Percentiles rank a stretch among this genome's conserved stretches.
These are phyloP conservation scores for Exsudoporus floridanus DNA, from an alignment of 1,284 basidiomycete species.

Conservation along the genomic window DNA sequence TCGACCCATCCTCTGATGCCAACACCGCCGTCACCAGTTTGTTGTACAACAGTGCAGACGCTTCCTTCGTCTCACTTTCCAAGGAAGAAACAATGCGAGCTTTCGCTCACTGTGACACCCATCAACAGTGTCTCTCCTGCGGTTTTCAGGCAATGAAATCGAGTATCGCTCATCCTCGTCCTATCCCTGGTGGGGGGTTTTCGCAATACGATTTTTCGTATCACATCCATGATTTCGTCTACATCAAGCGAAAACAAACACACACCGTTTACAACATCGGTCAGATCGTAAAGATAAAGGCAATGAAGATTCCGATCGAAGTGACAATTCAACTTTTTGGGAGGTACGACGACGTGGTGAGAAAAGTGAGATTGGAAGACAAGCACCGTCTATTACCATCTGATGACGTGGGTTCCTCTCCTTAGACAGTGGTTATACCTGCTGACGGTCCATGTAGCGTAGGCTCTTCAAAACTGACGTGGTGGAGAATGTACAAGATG, in stretches of 20 bases:
- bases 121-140: constrained; percentile 50
- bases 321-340: constrained; percentile 44
- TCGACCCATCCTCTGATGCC: background rate
- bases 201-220: constrained; percentile 43
- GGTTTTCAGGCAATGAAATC: constrained; percentile 34
- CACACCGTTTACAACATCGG: constrained; percentile 48
- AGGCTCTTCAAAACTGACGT: constrained; percentile 43
- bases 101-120: constrained; percentile 32
- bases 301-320: constrained; percentile 23
- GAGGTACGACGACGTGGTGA: constrained; percentile 42
- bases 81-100: constrained; percentile 33
- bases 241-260: constrained; percentile 38
- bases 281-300: constrained; percentile 48
- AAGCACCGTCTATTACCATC: constrained; percentile 11
- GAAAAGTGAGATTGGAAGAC: constrained; percentile 15
- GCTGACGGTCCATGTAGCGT: constrained; percentile 38
- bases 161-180: constrained; percentile 21
- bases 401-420: constrained; percentile 35
- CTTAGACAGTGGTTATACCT: background rate
- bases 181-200: constrained; percentile 36
- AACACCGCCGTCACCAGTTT: constrained; percentile 33
- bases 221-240: constrained; percentile 60
- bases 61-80: constrained; percentile 46
- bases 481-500: constrained; percentile 30
- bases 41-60: constrained; percentile 45